Base-by-base conservation (phyloP, 768 basidiomycete genomes). In the Rhodosporidiobolus sp. region DNA sequence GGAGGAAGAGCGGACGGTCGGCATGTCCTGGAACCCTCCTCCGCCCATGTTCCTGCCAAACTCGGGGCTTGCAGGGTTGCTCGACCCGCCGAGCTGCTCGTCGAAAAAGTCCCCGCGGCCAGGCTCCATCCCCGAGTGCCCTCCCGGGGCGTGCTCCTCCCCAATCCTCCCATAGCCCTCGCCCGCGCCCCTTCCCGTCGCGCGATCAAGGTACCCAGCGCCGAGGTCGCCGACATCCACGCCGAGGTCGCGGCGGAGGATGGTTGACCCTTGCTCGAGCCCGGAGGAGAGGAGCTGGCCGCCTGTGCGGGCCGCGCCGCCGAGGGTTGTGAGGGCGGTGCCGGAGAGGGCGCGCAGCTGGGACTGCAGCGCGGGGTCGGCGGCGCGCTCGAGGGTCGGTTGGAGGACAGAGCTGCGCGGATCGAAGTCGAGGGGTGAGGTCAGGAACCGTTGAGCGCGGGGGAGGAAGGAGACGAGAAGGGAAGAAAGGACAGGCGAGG, bases 311-410 rank as follows among this genome's bases (percentile, higher is more conserved):
- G 90, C 90, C 30, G 43, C 73, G 26, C 67, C 83, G 85, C 77
- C 85, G 87, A 76, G 87, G 85, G 12, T 89, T 88, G 77, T 88
- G 88, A 32, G 83, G 82, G 78, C 79, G 24, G 46, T 62, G 55
- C 19, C n/a, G 57, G 90, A 85, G 80, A 92, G 91, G 24, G 87
- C 88, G 76, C 84, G 85, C 62, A 94, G 86, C 66, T 84, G 88
- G 3, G 87, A 87, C 72, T 92, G 89, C 75, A 95, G 85, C 63
- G 82, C 84, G 19, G 94, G 93, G 79, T 96, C 94, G 64, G 83
- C 85, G 38, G 90, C 91, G 73, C 86, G 87, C 78, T 90, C 89
- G 80, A 94, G 83, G 30, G 90, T 89, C 11, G 95, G 95, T 80
- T 96, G 92, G 69, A 98, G 89, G 55, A 98, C 90, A 76, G 87